phyloP scores from a whole-genome alignment of 2,329 filamentous ascomycete species.

The Monosporascus sp. region DNA sequence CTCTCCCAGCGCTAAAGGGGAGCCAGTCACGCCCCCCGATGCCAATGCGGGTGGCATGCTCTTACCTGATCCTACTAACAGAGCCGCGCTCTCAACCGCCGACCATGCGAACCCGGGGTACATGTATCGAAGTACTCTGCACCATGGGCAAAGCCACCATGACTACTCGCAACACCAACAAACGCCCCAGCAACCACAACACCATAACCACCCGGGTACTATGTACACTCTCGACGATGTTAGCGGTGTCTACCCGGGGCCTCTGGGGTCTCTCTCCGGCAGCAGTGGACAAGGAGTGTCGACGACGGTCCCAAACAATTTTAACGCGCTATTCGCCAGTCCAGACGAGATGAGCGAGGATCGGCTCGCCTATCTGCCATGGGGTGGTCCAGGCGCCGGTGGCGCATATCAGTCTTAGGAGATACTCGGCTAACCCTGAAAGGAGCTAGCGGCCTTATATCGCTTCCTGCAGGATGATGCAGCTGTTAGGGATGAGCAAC shows the following conservation, averaged over 20 bases:
- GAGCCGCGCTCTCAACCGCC: constrained; percentile 1
- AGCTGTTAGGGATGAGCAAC: not conserved
- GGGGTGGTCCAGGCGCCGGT: constrained; percentile 3
- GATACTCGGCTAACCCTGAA: not conserved
- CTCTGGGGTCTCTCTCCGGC: constrained; percentile 2
- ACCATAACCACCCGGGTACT: not conserved
- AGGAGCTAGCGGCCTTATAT: not conserved
- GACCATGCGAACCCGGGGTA: constrained; percentile 6
- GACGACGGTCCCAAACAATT: constrained; percentile 3
- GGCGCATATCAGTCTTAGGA: constrained; percentile 4
- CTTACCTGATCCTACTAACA: constrained; percentile 7
- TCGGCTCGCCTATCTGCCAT: constrained; percentile 4
- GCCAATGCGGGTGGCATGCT: constrained; percentile 5
- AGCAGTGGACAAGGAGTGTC: constrained; percentile 2
- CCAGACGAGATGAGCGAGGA: constrained; percentile 4
- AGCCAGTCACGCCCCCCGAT: constrained; percentile 8
- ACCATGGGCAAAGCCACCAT: constrained; percentile 4
- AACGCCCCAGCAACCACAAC: not conserved
- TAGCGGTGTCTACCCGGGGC: constrained; percentile 12
- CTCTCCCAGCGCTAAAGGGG: constrained; percentile 2
- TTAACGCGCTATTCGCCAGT: constrained; percentile 7
- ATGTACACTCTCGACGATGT: constrained; percentile 14
- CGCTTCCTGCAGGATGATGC: not conserved
- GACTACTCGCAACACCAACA: not conserved
- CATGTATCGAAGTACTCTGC: constrained; percentile 4